Evolutionary conservation across 495 filamentous ascomycete species (phyloP), one percentile per base, ranked within the genome.

Genomic region (Pyronema domesticum): DNA sequence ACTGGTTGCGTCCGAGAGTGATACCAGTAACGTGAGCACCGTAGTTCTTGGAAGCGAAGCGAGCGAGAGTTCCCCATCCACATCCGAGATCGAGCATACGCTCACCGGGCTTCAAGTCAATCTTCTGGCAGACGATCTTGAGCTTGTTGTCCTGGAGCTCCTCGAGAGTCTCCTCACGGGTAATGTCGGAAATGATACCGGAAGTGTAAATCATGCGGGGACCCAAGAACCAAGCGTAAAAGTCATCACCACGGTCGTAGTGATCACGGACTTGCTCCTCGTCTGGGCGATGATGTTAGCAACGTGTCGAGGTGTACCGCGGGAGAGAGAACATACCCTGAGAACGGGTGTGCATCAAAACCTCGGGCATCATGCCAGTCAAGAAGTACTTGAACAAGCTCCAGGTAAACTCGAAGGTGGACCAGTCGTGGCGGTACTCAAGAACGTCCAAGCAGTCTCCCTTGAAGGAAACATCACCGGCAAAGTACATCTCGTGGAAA

Each of bases 201-300:
- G 81, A 84, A 43, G 86, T 89, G 69, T 89, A 93, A 68, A 89
- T 81, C 85, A 93, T 93, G 61, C 85, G 84, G 39, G 83, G 85
- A 57, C 85, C 86, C 45, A 93, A 76, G 72, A 89, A 89, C 83
- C 83, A 93, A 67, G 74, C 78, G 71, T 93, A 93, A 69, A 85
- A 85, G 69, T 93, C 85, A 68, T 91, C 82, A 60, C 85, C 85
- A 61, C 83, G 78, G 72, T 89, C 85, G 68, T 93, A 89, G 69
- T 88, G 83, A 58, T 82, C 81, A 56, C 85, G 83, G 42, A 89
- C 82, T 72, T 93, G 85, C 68, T 89, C 84, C 71, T 89, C 83
- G 64, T 89, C 85, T 84, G 54, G 15, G 6, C 5, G 15, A 14
- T 17, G 34, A n/a, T 7, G 46, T 54, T 57, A 60, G 56, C 36